These are phyloP conservation scores for Cyclostephanos tholiformis DNA, from an alignment of 108 stramenopile genomes.

Conservation along the genomic window DNA sequence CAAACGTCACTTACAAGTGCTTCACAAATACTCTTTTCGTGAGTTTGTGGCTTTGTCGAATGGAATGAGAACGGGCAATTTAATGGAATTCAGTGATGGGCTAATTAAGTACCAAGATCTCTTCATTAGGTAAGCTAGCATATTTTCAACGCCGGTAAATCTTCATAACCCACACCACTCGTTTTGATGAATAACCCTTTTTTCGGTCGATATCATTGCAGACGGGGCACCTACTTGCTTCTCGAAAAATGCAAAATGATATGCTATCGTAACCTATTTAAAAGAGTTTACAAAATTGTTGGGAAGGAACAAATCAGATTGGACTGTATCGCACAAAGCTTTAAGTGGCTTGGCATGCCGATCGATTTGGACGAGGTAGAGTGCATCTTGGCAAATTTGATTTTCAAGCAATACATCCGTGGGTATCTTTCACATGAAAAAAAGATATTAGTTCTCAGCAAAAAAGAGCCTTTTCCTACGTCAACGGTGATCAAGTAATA, in stretches of 20 bases:
- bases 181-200: neutral
- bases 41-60: conserved; percentile 82
- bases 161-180: neutral
- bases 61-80: conserved; percentile 82
- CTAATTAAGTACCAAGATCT: conserved; percentile 80
- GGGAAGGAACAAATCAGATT: conserved; percentile 77
- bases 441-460: conserved; percentile 88
- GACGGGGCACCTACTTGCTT: conserved; percentile 89
- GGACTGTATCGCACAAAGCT: conserved; percentile 61
- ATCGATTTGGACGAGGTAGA: conserved; percentile 96
- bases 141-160: neutral
- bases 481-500: conserved; percentile 64
- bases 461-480: conserved; percentile 93
- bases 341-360: conserved; percentile 83
- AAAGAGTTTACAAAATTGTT: conserved; percentile 74
- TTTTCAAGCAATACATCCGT: conserved; percentile 84
- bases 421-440: conserved; percentile 95
- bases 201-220: conserved; percentile 32
- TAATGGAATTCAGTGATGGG: conserved; percentile 86
- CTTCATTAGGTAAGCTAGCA: conserved; percentile 63
- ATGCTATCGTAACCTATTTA: conserved; percentile 95
- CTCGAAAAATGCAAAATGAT: conserved; percentile 95
- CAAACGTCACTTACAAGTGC: conserved; percentile 54
- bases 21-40: conserved; percentile 82
- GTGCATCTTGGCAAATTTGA: conserved; percentile 96